Evolutionary conservation across 495 filamentous ascomycete genomes (phyloP), one percentile per base, ranked within the genome.

Genomic region (Hypoxylon intermedium): DNA sequence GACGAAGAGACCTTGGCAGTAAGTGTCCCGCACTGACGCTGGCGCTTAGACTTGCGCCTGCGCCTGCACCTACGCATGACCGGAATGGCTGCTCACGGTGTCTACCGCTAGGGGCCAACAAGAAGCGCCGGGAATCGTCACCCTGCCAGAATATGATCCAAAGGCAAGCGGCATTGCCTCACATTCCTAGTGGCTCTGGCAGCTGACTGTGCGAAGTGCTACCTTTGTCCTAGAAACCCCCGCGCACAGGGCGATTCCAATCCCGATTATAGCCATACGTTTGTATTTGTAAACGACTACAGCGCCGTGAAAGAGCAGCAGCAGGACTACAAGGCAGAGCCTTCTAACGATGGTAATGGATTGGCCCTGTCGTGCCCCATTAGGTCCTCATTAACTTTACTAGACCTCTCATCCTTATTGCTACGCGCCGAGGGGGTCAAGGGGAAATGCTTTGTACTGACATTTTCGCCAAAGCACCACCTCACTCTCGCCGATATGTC

Each of bases 1-100:
- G 48, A 97, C 91, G 55, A 97, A 97, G 83, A 83, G 94, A 53
- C 94, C 94, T 65, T 99, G 94, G 94, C 94, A 97, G 94, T 97
- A 78, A 85, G 92, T 83, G 9, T 46, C 13, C 55, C 16, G 45
- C 36, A 12, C 31, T 24, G 34, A 12, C 33, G 20, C 13, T 18
- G 3, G 15, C 15, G 33, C 9, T 50, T 54, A n/a, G n/a, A n/a
- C n/a, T n/a, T n/a, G n/a, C n/a, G n/a, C n/a, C n/a, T n/a, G n/a
- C n/a, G n/a, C n/a, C n/a, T n/a, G n/a, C n/a, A n/a, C n/a, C n/a
- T 38, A 20, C 40, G 11, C 36, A 16, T 55, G 23, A 6, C 13
- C 34, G 18, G 36, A 9, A 57, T 12, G 1, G 18, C 56, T 19
- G 23, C 65, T 69, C n/a, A 38, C 31, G 16, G 46, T 31, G 23